phyloP scores from a whole-genome alignment of 1,284 basidiomycete species.

The Omphalotus olearius region DNA sequence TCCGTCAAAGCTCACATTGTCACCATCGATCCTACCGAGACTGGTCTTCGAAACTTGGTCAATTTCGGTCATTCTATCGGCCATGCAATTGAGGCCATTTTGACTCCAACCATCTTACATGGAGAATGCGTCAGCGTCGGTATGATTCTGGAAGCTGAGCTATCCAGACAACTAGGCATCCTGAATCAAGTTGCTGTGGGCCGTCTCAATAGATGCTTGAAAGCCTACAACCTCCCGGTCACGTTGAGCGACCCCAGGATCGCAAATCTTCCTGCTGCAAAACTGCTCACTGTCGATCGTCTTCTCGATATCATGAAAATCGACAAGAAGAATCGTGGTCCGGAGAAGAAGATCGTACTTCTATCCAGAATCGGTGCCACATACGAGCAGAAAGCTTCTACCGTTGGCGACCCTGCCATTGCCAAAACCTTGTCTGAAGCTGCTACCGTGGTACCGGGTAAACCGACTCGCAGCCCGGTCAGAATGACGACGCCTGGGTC shows the following conservation, averaged over 20 bases:
- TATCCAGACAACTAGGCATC: conserved; percentile 83
- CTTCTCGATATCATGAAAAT: conserved; percentile 92
- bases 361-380: conserved; percentile 90
- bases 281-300: conserved; percentile 73
- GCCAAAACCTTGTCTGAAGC: conserved; percentile 77
- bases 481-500: conserved; percentile 92
- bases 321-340: conserved; percentile 97
- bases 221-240: conserved; percentile 85
- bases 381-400: conserved; percentile 88
- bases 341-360: conserved; percentile 92
- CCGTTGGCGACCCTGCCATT: conserved; percentile 79
- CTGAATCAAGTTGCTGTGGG: conserved; percentile 88
- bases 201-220: conserved; percentile 77
- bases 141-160: conserved; percentile 92
- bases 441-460: conserved; percentile 68
- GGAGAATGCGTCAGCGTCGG: conserved; percentile 92
- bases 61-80: conserved; percentile 97
- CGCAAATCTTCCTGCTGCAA: conserved; percentile 65
- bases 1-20: conserved; percentile 94
- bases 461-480: conserved; percentile 65
- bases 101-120: conserved; percentile 89
- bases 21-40: conserved; percentile 92
- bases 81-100: conserved; percentile 91
- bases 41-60: conserved; percentile 92
- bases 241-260: conserved; percentile 76